Conservation (phyloP, 2,329 filamentous ascomycete species). For the Diaporthe australafricana region DNA sequence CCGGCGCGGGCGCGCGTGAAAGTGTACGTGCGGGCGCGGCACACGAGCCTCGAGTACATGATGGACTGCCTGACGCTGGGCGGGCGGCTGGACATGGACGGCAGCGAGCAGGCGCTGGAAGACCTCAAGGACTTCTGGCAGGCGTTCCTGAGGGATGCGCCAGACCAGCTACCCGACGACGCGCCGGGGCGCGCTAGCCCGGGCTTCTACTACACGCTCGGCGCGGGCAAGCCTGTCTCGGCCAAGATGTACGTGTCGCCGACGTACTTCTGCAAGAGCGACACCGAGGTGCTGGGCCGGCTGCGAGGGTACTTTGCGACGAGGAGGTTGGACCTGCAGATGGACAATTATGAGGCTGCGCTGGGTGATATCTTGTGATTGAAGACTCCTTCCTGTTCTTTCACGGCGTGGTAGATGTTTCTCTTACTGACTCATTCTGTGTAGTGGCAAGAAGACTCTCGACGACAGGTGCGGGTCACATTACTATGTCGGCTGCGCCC, state of each 20-base stretch:
- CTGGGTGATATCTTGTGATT: conserved; percentile 39
- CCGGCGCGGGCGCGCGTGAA: conserved; percentile 41
- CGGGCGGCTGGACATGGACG: conserved; percentile 36
- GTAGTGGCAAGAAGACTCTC: conserved; percentile 26
- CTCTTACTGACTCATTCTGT: neutral
- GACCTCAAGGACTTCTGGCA: conserved; percentile 42
- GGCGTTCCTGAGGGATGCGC: conserved; percentile 40
- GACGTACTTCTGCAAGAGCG: conserved; percentile 41
- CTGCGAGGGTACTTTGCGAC: conserved; percentile 41
- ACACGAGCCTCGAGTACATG: conserved; percentile 41
- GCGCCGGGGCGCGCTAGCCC: conserved; percentile 40
- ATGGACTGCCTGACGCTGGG: conserved; percentile 43
- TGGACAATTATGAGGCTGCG: conserved; percentile 41
- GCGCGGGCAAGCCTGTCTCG: conserved; percentile 39
- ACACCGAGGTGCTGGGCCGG: conserved; percentile 40
- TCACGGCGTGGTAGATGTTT: too few species aligned
- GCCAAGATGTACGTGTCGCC: conserved; percentile 43
- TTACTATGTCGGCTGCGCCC: conserved; percentile 28
- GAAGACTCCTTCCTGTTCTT: neutral
- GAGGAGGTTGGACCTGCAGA: conserved; percentile 36
- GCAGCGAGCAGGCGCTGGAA: conserved; percentile 37
- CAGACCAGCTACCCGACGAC: conserved; percentile 38
- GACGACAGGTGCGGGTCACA: conserved; percentile 21
- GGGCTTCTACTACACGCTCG: conserved; percentile 42
- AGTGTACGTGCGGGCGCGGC: conserved; percentile 41